Evolutionary conservation across 108 stramenopile genomes (phyloP), one percentile per base, ranked within the genome.

Genomic region (Stephanodiscus minutulus): DNA sequence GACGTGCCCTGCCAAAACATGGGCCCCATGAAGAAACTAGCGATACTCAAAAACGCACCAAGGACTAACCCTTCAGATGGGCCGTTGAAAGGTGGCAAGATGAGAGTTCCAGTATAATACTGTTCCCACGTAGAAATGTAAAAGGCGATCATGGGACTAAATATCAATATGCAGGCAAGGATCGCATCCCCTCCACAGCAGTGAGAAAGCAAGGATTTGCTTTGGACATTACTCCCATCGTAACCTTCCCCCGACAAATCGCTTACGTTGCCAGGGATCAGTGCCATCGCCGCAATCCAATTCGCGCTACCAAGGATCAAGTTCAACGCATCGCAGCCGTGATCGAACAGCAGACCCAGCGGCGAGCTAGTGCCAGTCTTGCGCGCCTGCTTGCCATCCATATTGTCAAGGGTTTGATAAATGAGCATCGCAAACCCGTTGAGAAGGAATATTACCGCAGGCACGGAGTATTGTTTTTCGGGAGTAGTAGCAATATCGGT

Each of bases 371-470:
- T 83, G 29, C 83, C 80, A 13, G 98, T 99, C 43, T 88, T 79
- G 41, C 97, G 82, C 5, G 97, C 96, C 77, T 99, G 98, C 70
- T 98, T 99, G 13, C 98, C 98, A 69, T 99, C 98, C 89, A 99
- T 97, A 63, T 96, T 97, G 72, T 99, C 98, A 18, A 99, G 81
- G 18, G 97, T 98, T 79, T 99, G 97, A 58, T 98, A 96, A 62
- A 96, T 88, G 54, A 98, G 86, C 82, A 98, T 82, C 29, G 88
- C 81, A n/a, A 76, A 71, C n/a, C 80, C 94, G 54, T 93, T 89
- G 41, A 83, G 80, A 15, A 96, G 53, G 69, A 96, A 96, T 21
- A 97, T 88, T 93, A 88, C 94, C 18, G 63, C 29, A 3, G 97
- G 97, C 9, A 92, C 68, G 24, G 21, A 29, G 44, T 73, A 66